These are phyloP conservation scores for Clarkia xantiana DNA, from an alignment of 345 rosid genomes.

Conservation along the genomic window DNA sequence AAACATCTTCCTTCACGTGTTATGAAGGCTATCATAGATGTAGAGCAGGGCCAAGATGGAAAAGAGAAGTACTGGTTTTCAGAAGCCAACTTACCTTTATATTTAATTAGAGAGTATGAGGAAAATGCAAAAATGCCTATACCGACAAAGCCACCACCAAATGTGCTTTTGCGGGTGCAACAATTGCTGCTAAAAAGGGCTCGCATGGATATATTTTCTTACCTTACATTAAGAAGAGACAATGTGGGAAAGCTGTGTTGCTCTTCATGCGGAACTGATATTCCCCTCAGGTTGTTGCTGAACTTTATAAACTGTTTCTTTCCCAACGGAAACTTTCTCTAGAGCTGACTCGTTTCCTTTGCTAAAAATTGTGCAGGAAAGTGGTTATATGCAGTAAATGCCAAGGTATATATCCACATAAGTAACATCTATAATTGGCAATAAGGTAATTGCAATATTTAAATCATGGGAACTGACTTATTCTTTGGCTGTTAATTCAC, in stretches of 20 bases:
- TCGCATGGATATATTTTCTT: slow-evolving; percentile 51
- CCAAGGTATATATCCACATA: slow-evolving; percentile 41
- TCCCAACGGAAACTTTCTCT: background rate
- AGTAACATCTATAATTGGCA: too few species aligned
- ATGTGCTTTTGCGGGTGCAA: slow-evolving; percentile 37
- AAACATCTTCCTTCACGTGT: slow-evolving; percentile 91
- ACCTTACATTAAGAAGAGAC: slow-evolving; percentile 53
- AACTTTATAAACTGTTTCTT: slow-evolving; percentile 2
- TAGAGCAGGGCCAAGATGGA: slow-evolving; percentile 42
- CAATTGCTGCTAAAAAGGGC: slow-evolving; percentile 63
- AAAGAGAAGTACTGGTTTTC: slow-evolving; percentile 69
- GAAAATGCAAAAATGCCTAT: slow-evolving; percentile 25
- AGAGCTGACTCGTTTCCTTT: slow-evolving; percentile 12
- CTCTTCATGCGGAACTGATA: slow-evolving; percentile 66
- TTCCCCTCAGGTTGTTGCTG: slow-evolving; percentile 44
- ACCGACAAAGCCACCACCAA: slow-evolving; percentile 23
- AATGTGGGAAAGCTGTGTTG: slow-evolving; percentile 47
- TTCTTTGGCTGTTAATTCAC: background rate
- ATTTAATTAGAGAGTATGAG: slow-evolving; percentile 79
- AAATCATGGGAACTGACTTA: background rate
- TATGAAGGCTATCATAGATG: slow-evolving; percentile 56
- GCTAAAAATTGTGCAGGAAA: slow-evolving; percentile 35
- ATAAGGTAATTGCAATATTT: too few species aligned
- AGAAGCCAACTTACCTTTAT: slow-evolving; percentile 64
- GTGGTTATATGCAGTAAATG: slow-evolving; percentile 64